Base-by-base conservation (phyloP, 106 monocot genomes). In the Acanthochlamys bracteata region DNA sequence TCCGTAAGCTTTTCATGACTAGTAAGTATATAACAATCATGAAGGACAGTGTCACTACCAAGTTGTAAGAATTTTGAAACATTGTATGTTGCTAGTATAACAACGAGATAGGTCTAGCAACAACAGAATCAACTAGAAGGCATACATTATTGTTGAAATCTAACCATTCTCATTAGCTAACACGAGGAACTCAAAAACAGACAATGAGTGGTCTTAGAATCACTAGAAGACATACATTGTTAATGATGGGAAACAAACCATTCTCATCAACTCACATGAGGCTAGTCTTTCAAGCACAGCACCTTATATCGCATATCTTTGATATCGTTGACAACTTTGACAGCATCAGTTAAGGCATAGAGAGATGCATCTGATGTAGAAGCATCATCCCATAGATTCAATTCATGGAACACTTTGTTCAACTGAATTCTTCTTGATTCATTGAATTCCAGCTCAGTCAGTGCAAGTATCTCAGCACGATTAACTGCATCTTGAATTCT, bases 291-390 rank as follows among this genome's bases (percentile, higher is more conserved):
- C 53, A 47, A 78, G 72, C 67, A 86, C 65, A 81, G 81, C 79
- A 92, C 92, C 92, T 92, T 87, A 76, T 87, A 80, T 77, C 45
- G 71, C 42, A 92, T 49, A 57, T 92, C 92, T 74, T 88, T 92
- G 61, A 92, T 84, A 69, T 65, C 73, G 53, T 84, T 76, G 53
- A 92, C 82, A 17, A 75, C 55, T 78, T 69, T 92, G 55, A 69
- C 67, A 20, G 81, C 47, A 82, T 76, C 70, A 66, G 76, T 79
- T 53, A 92, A 79, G 64, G 67, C 74, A 57, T 49, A 42, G 42
- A 92, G 84, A 17, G 77, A 77, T 62, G 83, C 87, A 62, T 70
- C 72, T 12, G 92, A 84, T 39, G 41, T 75, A 27, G 65, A 53
- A 13, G 73, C 7, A 53, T 92, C 79, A 67, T 87, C 79, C 92